These are phyloP conservation scores for Plantago major DNA, from an alignment of 257 asterid genomes.

Conservation along the genomic window DNA sequence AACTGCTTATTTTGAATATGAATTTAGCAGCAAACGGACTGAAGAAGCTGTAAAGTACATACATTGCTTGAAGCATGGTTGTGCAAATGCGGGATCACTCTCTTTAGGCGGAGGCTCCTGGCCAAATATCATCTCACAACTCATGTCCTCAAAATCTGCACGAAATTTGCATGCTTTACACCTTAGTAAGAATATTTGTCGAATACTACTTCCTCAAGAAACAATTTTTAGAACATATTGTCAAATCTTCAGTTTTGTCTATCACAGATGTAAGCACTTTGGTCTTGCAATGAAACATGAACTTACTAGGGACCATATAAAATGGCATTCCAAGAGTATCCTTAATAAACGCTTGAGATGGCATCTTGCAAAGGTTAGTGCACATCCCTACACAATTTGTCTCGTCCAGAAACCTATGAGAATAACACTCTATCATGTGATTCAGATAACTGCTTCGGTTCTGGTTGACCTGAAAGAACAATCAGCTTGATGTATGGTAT, in stretches of 20 bases:
- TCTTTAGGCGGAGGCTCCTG: slow-evolving; percentile 61
- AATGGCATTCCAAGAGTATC: slow-evolving; percentile 73
- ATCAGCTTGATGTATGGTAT: background rate
- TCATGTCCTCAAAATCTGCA: slow-evolving; percentile 95
- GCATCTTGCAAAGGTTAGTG: slow-evolving; percentile 91
- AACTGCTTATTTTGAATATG: background rate
- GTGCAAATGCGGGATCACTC: slow-evolving; percentile 62
- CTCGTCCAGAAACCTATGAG: slow-evolving; percentile 74
- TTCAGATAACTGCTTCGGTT: background rate
- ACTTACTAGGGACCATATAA: slow-evolving; percentile 90
- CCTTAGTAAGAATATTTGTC: background rate
- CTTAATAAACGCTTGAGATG: slow-evolving; percentile 79
- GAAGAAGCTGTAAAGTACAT: slow-evolving; percentile 4
- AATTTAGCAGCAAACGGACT: background rate
- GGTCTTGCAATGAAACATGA: background rate
- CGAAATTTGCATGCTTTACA: background rate
- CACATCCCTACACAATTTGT: slow-evolving; percentile 95
- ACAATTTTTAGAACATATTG: too few species aligned
- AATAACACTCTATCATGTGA: background rate
- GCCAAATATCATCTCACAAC: slow-evolving; percentile 93
- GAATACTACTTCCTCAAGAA: too few species aligned
- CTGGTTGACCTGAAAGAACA: background rate
- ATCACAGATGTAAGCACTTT: too few species aligned
- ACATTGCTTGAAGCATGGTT: slow-evolving; percentile 85
- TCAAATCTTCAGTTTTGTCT: too few species aligned